Evolutionary conservation across 306 rosid species (phyloP).

Genomic region (Geum urbanum): DNA sequence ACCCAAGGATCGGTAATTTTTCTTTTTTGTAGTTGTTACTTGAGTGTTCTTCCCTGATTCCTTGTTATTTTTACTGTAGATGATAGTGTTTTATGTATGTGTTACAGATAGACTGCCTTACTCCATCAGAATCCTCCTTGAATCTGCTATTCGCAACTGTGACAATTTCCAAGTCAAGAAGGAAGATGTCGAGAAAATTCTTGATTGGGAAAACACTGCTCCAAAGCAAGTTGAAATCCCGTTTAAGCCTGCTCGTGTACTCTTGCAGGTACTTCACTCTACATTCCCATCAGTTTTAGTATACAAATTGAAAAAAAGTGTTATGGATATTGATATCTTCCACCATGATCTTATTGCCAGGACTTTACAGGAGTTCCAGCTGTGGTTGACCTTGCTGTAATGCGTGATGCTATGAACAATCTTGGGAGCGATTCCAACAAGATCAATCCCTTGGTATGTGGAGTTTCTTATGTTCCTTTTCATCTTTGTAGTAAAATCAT

Average conservation of each 20-base stretch:
- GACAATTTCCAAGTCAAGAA: constrained; percentile 85
- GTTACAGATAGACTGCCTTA: constrained; percentile 69
- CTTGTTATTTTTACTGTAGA: constrained; percentile 10
- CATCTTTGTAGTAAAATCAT: background rate
- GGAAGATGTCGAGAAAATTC: constrained; percentile 89
- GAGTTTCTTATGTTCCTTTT: constrained; percentile 8
- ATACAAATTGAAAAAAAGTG: background rate
- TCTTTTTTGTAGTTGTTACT: background rate
- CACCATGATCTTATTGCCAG: constrained; percentile 32
- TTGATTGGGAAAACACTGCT: constrained; percentile 72
- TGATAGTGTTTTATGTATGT: constrained; percentile 13
- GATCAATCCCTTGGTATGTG: constrained; percentile 81
- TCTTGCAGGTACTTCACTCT: constrained; percentile 61
- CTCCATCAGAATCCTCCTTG: constrained; percentile 68
- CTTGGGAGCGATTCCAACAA: constrained; percentile 88
- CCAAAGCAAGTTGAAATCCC: constrained; percentile 88
- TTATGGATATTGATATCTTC: constrained; percentile 1
- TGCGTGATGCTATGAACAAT: constrained; percentile 96
- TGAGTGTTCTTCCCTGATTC: background rate
- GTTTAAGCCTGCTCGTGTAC: constrained; percentile 93
- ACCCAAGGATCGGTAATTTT: constrained; percentile 79
- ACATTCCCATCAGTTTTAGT: constrained; percentile 6
- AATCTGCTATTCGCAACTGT: constrained; percentile 81
- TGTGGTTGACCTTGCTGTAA: constrained; percentile 88
- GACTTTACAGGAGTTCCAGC: constrained; percentile 96